Conservation (phyloP, 371 early-diverging fungal genomes). For the Syncephalastrum sp. region DNA sequence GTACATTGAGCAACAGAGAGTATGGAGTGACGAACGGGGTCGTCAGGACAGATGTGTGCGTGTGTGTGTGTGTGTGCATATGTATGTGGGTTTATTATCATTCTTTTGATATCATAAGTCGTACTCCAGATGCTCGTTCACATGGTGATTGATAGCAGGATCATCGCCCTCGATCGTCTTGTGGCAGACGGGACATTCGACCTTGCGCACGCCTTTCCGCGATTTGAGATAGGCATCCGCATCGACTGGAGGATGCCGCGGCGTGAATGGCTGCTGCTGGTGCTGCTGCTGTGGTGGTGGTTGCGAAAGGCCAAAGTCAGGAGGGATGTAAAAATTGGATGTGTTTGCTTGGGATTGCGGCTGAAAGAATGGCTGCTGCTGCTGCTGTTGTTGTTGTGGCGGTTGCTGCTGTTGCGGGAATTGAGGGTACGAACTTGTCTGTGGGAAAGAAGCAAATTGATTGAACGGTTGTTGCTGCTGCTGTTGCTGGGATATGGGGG, state of each 20-base stretch:
- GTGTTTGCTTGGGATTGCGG: conserved; percentile 20
- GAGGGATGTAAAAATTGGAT: conserved; percentile 30
- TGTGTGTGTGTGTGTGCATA: no score
- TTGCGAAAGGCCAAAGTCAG: conserved; percentile 31
- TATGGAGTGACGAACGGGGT: no score
- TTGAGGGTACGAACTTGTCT: no score
- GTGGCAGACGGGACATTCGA: conserved; percentile 46
- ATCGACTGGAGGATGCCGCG: conserved; percentile 39
- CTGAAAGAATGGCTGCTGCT: conserved; percentile 6
- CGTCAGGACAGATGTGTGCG: no score
- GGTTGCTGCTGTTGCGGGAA: conserved; percentile 6
- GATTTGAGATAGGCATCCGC: conserved; percentile 28
- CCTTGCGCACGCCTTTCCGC: conserved; percentile 35
- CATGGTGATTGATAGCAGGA: conserved; percentile 49
- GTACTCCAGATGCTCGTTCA: conserved; percentile 40
- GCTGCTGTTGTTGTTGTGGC: neutral
- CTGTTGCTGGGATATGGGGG: conserved; percentile 15
- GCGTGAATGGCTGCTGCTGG: conserved; percentile 16
- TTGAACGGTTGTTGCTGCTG: conserved; percentile 7
- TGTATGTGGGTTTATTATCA: no score
- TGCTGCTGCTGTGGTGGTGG: conserved; percentile 4
- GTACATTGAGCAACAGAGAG: no score
- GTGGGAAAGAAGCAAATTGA: no score
- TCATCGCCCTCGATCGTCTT: conserved; percentile 50
- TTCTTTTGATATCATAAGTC: conserved; percentile 4